A percentile compares a stretch with the other conserved stretches of the same genome.
Conservation (phyloP, 306 rosid genomes). For the Neltuma alba region DNA sequence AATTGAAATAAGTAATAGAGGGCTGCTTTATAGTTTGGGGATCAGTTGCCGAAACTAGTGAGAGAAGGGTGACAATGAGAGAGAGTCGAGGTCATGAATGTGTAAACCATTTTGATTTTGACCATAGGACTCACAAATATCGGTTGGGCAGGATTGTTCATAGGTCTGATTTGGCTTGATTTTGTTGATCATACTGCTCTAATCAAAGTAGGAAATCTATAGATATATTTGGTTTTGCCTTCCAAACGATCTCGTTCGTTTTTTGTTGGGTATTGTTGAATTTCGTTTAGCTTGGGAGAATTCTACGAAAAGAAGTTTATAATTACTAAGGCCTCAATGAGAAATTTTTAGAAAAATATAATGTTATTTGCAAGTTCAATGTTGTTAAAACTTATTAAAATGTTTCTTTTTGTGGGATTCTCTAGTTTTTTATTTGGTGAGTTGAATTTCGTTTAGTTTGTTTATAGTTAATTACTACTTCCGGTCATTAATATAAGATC, state of each 20-base stretch:
- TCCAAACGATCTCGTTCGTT: neutral
- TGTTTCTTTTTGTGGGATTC: too few species aligned
- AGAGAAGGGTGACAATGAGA: neutral
- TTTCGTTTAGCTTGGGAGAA: neutral
- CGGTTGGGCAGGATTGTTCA: neutral
- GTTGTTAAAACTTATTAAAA: too few species aligned
- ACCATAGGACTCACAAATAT: neutral
- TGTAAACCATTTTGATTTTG: neutral
- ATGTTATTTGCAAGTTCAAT: too few species aligned
- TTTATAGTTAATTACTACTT: too few species aligned
- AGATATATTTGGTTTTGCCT: neutral
- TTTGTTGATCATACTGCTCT: neutral
- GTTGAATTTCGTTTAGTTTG: too few species aligned
- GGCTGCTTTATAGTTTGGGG: neutral
- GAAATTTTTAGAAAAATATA: too few species aligned
- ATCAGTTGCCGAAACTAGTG: neutral
- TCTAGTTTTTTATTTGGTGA: too few species aligned
- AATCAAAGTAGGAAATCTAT: too few species aligned
- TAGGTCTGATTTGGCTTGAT: neutral
- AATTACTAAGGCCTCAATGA: too few species aligned
- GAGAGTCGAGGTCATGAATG: neutral
- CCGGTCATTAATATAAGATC: too few species aligned
- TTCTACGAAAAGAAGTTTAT: too few species aligned
- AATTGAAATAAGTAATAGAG: neutral
- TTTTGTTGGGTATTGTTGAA: neutral